Evolutionary conservation across 176 grass and related monocot species (phyloP), one percentile per base, ranked within the genome.

Genomic region (Leersia perrieri): DNA sequence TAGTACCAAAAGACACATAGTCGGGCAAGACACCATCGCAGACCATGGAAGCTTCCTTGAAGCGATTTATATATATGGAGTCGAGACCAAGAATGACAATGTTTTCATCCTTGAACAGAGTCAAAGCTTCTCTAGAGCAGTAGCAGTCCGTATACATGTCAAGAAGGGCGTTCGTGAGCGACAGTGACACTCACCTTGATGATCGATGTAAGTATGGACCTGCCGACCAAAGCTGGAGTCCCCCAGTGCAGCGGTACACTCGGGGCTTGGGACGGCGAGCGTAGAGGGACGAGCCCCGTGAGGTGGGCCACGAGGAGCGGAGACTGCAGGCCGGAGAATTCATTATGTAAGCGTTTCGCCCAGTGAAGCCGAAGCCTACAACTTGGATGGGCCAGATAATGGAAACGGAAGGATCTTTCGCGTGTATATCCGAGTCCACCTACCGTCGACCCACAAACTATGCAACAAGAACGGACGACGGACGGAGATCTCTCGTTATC

Each of bases 41-140:
- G 33, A 92, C 11, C 87, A 92, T 86, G 74, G 65, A 79, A 68
- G 90, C 87, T 42, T 87, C 72, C 16, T 63, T 33, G 9, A 89
- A 58, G 1, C 33, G 30, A 42, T 67, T 79, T n/a, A n/a, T n/a
- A n/a, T 1, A 35, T 63, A 36, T 57, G 62, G 66, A 89, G 68
- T n/a, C n/a, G 70, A 63, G 84, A 18, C 87, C 71, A 78, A 75
- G 68, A 42, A 89, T 92, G 67, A 84, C n/a, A 11, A 83, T 65
- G 63, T 89, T 92, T 87, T 87, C 87, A 63, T 92, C 90, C 84
- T 80, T 89, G 16, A 92, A 83, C 83, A 89, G 20, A 73, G 41
- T 45, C 31, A 72, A 28, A 36, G 86, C 83, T 32, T 86, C 83
- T 2, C 15, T 55, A 9, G 76, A 77, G 57, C 70, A 62, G 14